Conservation (phyloP, 1,139 yeast genomes). For the Sugiyamaella grinbergsii region DNA sequence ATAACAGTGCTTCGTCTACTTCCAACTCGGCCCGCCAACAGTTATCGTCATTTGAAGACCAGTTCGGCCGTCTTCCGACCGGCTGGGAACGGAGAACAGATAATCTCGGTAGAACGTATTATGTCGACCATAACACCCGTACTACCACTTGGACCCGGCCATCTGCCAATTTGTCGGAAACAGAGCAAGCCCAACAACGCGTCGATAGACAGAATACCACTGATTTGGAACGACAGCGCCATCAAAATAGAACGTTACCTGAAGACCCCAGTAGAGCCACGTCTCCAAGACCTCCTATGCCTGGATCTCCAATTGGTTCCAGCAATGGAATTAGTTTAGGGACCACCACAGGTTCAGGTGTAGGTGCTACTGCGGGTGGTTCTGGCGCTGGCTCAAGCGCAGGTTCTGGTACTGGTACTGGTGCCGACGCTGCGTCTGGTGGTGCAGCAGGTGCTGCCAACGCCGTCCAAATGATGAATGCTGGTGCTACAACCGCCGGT, state of each 20-base stretch:
- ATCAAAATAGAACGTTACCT: conserved; percentile 87
- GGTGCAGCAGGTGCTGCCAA: conserved; percentile 59
- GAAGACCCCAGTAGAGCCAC: conserved; percentile 52
- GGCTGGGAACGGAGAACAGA: conserved; percentile 99
- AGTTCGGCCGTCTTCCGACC: conserved; percentile 91
- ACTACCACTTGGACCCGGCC: conserved; percentile 99
- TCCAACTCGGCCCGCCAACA: conserved; percentile 27
- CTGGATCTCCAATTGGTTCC: not conserved
- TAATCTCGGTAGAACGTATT: conserved; percentile 94
- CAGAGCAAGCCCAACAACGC: conserved; percentile 42
- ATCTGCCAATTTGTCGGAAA: conserved; percentile 50
- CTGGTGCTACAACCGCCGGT: conserved; percentile 94
- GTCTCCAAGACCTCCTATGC: conserved; percentile 34
- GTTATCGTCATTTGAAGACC: conserved; percentile 85
- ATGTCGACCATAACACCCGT: conserved; percentile 96
- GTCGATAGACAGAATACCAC: conserved; percentile 56
- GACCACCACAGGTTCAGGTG: conserved; percentile 38
- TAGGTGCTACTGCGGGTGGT: conserved; percentile 39
- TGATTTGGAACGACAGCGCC: conserved; percentile 88
- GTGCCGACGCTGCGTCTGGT: conserved; percentile 45
- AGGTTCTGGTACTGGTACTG: conserved; percentile 55
- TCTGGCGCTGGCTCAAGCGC: conserved; percentile 29
- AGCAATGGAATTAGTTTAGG: conserved; percentile 27
- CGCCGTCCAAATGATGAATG: conserved; percentile 47
- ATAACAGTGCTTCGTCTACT: conserved; percentile 15